Percentiles rank a stretch among this genome's conserved stretches.
These are phyloP conservation scores for Remersonia thermophila DNA, from an alignment of 2,329 filamentous ascomycete genomes.

Conservation along the genomic window DNA sequence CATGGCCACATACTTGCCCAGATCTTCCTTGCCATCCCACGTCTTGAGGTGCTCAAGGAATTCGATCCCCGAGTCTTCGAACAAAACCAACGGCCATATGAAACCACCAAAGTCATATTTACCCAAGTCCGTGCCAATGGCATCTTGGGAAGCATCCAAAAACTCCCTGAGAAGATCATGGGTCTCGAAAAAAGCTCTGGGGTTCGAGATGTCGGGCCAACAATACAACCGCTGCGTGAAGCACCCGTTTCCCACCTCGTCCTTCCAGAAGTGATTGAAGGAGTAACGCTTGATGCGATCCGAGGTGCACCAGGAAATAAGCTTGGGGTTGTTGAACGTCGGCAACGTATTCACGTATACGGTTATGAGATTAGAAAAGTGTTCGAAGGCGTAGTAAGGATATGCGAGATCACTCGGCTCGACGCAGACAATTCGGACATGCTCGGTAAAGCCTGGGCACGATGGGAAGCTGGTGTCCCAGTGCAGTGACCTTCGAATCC, in stretches of 20 bases:
- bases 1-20: too few species aligned
- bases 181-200: conserved; percentile 2
- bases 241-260: conserved; percentile 13
- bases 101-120: not conserved
- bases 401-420: too few species aligned
- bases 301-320: conserved; percentile 18
- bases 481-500: too few species aligned
- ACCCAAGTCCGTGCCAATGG: too few species aligned
- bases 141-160: too few species aligned
- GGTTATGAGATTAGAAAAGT: conserved; percentile 9
- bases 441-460: conserved; percentile 5
- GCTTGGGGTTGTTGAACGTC: not conserved
- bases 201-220: conserved; percentile 20
- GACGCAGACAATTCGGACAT: conserved; percentile 3
- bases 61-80: not conserved
- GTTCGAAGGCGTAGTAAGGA: too few species aligned
- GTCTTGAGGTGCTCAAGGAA: not conserved
- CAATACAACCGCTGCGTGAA: conserved; percentile 15
- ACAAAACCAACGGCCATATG: not conserved
- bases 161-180: conserved; percentile 1
- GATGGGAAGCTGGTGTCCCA: too few species aligned
- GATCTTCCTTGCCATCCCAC: not conserved
- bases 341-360: conserved; percentile 12
- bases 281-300: conserved; percentile 15
- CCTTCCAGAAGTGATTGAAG: conserved; percentile 12